phyloP scores from a whole-genome alignment of 2,329 filamentous ascomycete genomes.

The Gnomoniopsis sp. region DNA sequence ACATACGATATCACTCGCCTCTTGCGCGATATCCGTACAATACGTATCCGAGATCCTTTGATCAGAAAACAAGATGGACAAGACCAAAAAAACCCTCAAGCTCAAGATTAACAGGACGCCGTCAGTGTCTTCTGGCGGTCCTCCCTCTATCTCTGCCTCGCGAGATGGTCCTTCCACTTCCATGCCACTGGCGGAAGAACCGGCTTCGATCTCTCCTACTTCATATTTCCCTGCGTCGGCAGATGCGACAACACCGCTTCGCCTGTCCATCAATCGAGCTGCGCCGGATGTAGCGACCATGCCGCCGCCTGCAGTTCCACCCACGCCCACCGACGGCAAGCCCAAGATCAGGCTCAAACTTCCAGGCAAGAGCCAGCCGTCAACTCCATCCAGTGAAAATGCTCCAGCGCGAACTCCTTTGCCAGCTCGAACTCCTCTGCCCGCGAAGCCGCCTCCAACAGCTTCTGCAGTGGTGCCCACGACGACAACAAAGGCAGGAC shows the following conservation, averaged over 20 bases:
- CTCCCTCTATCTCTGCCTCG: background rate
- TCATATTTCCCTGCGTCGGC: background rate
- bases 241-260: background rate
- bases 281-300: conserved; percentile 7
- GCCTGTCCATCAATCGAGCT: background rate
- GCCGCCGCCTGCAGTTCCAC: conserved; percentile 16
- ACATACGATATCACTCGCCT: background rate
- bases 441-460: conserved; percentile 29
- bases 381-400: conserved; percentile 24
- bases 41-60: no score
- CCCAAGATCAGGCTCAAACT: conserved; percentile 25
- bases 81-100: conserved; percentile 16
- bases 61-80: conserved; percentile 11
- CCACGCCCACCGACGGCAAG: conserved; percentile 18
- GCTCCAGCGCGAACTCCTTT: conserved; percentile 14
- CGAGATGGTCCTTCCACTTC: background rate
- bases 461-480: conserved; percentile 20
- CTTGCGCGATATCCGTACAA: no score
- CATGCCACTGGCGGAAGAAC: conserved; percentile 9
- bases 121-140: conserved; percentile 14
- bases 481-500: conserved; percentile 56
- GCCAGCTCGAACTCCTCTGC: conserved; percentile 24
- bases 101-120: conserved; percentile 15
- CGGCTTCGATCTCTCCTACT: conserved; percentile 12
- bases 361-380: conserved; percentile 22